Conservation (phyloP, 139 green algal genomes). For the Pedinophyceae sp. region DNA sequence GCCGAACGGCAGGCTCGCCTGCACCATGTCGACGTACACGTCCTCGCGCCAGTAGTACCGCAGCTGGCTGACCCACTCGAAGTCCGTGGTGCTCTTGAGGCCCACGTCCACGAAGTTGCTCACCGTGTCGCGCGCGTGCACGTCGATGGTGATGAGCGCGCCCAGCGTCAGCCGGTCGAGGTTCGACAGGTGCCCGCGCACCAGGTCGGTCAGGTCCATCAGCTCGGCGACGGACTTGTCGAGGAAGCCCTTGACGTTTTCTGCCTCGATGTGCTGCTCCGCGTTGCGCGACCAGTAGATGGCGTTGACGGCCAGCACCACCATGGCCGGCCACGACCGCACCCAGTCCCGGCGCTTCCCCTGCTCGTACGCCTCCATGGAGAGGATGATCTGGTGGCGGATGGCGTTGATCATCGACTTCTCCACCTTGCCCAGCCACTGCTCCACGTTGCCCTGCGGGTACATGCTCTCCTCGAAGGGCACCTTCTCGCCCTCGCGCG, state of each 20-base stretch:
- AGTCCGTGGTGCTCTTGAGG: constrained; percentile 24
- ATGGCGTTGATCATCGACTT: constrained; percentile 43
- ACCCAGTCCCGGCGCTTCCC: constrained; percentile 46
- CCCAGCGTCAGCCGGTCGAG: constrained; percentile 50
- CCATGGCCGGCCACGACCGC: constrained; percentile 59
- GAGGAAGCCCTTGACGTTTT: constrained; percentile 5
- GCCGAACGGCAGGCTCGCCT: constrained; percentile 26
- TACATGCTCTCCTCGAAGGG: constrained; percentile 44
- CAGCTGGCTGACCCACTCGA: constrained; percentile 62
- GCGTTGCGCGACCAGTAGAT: constrained; percentile 35
- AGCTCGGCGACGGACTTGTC: constrained; percentile 24
- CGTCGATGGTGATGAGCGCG: constrained; percentile 63
- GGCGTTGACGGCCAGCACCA: constrained; percentile 42
- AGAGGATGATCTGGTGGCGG: constrained; percentile 23
- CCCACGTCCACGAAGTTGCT: constrained; percentile 22
- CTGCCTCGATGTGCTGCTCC: constrained; percentile 5
- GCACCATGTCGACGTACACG: constrained; percentile 61
- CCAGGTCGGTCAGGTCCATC: constrained; percentile 56
- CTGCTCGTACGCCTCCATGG: constrained; percentile 14
- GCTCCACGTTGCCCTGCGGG: constrained; percentile 52
- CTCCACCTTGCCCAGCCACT: constrained; percentile 64
- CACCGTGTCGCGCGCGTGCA: constrained; percentile 56
- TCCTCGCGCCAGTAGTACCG: constrained; percentile 70
- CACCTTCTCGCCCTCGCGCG: constrained; percentile 29
- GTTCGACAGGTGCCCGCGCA: constrained; percentile 28